phyloP scores from a whole-genome alignment of 106 monocot genomes.

The Narthecium ossifragum region DNA sequence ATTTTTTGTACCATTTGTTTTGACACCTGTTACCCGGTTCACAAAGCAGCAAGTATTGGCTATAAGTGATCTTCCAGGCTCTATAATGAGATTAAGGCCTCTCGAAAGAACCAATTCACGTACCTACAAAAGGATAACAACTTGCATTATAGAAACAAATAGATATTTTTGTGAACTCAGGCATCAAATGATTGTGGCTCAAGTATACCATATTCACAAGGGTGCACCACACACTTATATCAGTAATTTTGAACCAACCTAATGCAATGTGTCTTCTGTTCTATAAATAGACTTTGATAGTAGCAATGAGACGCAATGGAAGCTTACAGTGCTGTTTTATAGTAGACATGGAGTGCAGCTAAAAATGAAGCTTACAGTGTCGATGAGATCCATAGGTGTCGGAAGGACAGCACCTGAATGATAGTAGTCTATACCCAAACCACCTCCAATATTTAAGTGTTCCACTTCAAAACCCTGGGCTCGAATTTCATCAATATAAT shows the following conservation, averaged over 20 bases:
- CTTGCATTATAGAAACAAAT: neutral
- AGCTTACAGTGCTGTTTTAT: too few relatives aligned
- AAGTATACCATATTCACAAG: too few relatives aligned
- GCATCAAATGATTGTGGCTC: too few relatives aligned
- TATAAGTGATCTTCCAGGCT: conserved; percentile 94
- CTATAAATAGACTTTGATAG: too few relatives aligned
- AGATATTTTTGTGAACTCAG: too few relatives aligned
- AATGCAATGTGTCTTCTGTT: too few relatives aligned
- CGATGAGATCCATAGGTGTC: conserved; percentile 95
- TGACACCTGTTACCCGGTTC: conserved; percentile 91
- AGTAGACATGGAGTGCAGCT: too few relatives aligned
- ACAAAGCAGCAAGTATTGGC: conserved; percentile 98
- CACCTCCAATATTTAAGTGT: conserved; percentile 90
- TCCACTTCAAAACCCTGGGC: conserved; percentile 80
- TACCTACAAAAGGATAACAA: conserved; percentile 49
- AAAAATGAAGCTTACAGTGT: conserved; percentile 90
- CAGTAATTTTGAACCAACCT: too few relatives aligned
- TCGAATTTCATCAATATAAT: conserved; percentile 86
- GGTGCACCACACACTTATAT: too few relatives aligned
- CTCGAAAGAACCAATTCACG: conserved; percentile 78
- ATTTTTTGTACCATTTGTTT: conserved; percentile 93
- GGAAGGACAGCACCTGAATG: conserved; percentile 82
- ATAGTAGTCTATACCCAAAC: conserved; percentile 90
- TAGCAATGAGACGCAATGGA: too few relatives aligned
- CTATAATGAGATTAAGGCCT: conserved; percentile 78